Evolutionary conservation across 1,139 yeast species (phyloP), one percentile per base, ranked within the genome.

Genomic region (Arxiozyma bovina): DNA sequence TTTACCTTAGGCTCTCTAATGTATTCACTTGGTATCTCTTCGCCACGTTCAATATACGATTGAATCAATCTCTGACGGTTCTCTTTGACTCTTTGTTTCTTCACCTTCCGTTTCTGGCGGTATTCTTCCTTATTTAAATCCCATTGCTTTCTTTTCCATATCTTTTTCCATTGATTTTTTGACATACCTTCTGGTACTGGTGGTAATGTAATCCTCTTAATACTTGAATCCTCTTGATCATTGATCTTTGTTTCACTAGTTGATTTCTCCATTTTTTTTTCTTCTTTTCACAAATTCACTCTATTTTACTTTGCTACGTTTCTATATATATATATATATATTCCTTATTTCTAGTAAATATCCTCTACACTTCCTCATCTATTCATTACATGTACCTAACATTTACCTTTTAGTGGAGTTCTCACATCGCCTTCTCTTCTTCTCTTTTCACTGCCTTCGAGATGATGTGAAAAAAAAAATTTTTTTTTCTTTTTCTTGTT

Each of bases 181-280:
- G 94, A 82, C 87, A 89, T 83, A 11, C 96, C 96, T 58, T 82
- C 90, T 1, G 96, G 96, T 15, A 82, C 62, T 0, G 71, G 70
- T 18, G 71, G 71, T 5, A 67, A 50, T 15, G 44, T 40, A 27
- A 48, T 42, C 42, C 45, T 48, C 15, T 48, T 48, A 27, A 40
- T 5, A 21, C n/a, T n/a, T 20, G 25, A 15, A 23, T 25, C 40
- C 23, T 23, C 3, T n/a, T 43, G 25, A 22, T 48, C 38, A 48
- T 48, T 34, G 15, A 38, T 22, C 6, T 34, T 34, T 3, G n/a
- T 34, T 34, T 34, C 40, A 12, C 40, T 34, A 2, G 40, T 34
- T 34, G 40, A 3, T 3, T 34, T 34, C 17, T 42, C 21, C 43
- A 44, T 44, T 22, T 44, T 23, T 22, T 15, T 22, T 44, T 44